These are phyloP conservation scores for Apophysomyces sp. DNA, from an alignment of 371 early-diverging fungal species.

Conservation along the genomic window DNA sequence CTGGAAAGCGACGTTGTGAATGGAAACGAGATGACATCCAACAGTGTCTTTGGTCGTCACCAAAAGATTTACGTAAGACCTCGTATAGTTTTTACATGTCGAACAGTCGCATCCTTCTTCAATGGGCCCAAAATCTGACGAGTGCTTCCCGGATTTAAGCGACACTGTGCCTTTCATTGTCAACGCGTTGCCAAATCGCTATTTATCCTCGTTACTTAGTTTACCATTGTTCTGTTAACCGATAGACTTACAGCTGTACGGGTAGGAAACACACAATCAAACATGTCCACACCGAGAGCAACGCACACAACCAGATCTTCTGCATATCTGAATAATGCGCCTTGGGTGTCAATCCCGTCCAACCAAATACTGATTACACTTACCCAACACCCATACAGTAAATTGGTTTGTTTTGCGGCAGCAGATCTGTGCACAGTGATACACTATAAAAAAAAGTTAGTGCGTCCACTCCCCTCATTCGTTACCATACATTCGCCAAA, in stretches of 20 bases:
- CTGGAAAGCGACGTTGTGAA: constrained; percentile 94
- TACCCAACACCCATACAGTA: constrained; percentile 99
- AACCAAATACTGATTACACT: background rate
- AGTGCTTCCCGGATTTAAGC: constrained; percentile 64
- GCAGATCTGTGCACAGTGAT: constrained; percentile 75
- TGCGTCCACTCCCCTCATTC: background rate
- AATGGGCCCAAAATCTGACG: constrained; percentile 73
- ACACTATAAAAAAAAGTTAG: constrained; percentile 48
- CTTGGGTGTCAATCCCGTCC: constrained; percentile 37
- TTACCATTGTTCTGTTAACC: background rate
- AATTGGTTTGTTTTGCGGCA: constrained; percentile 86
- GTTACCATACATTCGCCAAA: constrained; percentile 75
- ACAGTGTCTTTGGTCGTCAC: constrained; percentile 81
- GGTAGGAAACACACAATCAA: constrained; percentile 97
- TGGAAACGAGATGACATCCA: constrained; percentile 87
- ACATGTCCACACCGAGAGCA: constrained; percentile 96
- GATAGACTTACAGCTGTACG: constrained; percentile 79
- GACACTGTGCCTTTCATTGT: constrained; percentile 78
- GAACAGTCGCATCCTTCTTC: constrained; percentile 85
- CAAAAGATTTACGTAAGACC: constrained; percentile 76
- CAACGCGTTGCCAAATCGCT: constrained; percentile 92
- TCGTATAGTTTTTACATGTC: constrained; percentile 84
- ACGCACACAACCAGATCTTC: constrained; percentile 93
- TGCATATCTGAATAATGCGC: constrained; percentile 83
- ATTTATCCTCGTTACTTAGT: constrained; percentile 3